Base-by-base conservation (phyloP, 2,329 filamentous ascomycete genomes). In the Cladobotryum mycophilum region DNA sequence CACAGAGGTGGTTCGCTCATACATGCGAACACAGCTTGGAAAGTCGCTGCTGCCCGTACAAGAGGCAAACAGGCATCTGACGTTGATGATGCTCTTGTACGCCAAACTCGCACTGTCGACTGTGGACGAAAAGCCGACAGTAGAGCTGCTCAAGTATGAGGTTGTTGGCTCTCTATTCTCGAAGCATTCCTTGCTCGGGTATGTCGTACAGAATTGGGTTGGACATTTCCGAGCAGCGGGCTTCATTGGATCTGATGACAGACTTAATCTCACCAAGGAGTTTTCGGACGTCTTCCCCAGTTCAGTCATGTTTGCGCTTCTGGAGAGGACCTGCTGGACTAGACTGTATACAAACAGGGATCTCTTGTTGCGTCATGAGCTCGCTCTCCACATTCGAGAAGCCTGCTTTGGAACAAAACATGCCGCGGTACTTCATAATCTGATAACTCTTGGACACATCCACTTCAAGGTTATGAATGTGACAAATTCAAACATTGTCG, bases 381-480 rank as follows among this genome's bases (percentile, higher is more conserved):
- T 71, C 3, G 61, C 66, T 1, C 62, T 71, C 7, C 64, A 60
- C 8, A 62, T 71, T 35, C 64, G 67, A 5, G 61, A 65, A 40
- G 52, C 64, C 3, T 67, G 65, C 46, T 68, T 71, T 22, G 66
- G 65, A 4, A 62, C 68, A 52, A 62, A 67, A 51, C 65, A 70
- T 38, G 49, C 59, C 5, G 56, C 61, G 0, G 67, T 70, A 0
- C 56, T 71, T 5, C 69, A 71, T 58, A 67, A 56, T 5, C 55
- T 71, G 30, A 65, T 71, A 34, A 61, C 64, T 5, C 60, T 72
- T 20, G 68, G 67, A 9, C 62, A 61, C 20, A 55, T 69, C 1
- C 65, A 70, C 12, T 55, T 60, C 18, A n/a, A 30, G 25, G 25
- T 30, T 30, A 41, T 20, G 38, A 49, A 53, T 1, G 51, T 58